phyloP scores from a whole-genome alignment of 148 eudicot genomes.

The Nepenthes gracilis region DNA sequence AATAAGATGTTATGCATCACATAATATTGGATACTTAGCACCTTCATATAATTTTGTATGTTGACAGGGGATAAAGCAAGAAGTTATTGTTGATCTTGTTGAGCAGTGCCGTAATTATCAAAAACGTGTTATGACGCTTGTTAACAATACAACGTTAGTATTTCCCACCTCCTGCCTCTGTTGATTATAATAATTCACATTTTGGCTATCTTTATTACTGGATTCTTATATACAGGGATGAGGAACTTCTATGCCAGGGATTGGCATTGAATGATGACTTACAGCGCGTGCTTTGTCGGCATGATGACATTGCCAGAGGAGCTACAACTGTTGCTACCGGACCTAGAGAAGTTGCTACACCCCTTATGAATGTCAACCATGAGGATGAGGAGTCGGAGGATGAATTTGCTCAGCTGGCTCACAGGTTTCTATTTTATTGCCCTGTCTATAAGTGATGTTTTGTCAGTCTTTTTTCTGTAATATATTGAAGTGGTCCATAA shows the following conservation, averaged over 20 bases:
- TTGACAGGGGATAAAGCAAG: slow-evolving; percentile 64
- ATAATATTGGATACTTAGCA: no score
- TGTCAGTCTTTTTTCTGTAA: neutral
- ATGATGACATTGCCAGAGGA: slow-evolving; percentile 78
- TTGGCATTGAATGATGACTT: slow-evolving; percentile 80
- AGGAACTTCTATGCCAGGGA: slow-evolving; percentile 71
- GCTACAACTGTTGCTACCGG: slow-evolving; percentile 19
- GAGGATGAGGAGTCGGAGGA: slow-evolving; percentile 95
- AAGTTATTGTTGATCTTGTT: slow-evolving; percentile 83
- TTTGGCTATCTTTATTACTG: neutral
- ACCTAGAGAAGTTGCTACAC: slow-evolving; percentile 28
- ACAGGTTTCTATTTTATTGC: slow-evolving; percentile 33
- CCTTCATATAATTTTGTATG: neutral
- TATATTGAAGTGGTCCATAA: neutral
- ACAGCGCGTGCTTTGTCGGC: slow-evolving; percentile 65
- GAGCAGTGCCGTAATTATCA: slow-evolving; percentile 90
- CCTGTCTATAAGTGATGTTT: neutral
- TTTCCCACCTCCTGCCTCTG: neutral
- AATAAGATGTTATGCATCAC: no score
- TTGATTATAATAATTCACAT: slow-evolving; percentile 1
- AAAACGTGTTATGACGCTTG: slow-evolving; percentile 76
- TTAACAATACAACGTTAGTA: slow-evolving; percentile 65
- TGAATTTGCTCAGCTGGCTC: slow-evolving; percentile 71
- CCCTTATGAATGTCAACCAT: slow-evolving; percentile 52
- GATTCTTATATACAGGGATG: slow-evolving; percentile 39